Evolutionary conservation across 2,329 filamentous ascomycete genomes (phyloP).

Genomic region (Fusarium redolens): DNA sequence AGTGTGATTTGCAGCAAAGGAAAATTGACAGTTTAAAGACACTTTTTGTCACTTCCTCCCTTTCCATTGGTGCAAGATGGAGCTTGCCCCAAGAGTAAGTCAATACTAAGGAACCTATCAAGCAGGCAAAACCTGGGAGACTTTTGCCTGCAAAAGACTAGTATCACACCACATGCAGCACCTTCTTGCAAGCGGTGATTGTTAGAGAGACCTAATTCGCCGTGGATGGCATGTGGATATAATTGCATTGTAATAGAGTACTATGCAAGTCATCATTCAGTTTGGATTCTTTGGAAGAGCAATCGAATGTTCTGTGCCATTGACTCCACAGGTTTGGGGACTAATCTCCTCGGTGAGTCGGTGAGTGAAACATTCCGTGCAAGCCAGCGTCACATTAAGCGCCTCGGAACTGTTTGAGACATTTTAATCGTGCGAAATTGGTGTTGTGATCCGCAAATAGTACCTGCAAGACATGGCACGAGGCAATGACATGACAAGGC

Average conservation of each 20-base stretch:
- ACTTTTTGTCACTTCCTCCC: background rate
- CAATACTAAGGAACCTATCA: background rate
- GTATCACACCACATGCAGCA: background rate
- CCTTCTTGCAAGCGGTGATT: fast-evolving
- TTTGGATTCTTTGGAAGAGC: background rate
- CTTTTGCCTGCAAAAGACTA: background rate
- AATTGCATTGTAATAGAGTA: fast-evolving
- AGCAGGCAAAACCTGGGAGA: too few species aligned
- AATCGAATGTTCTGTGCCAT: background rate
- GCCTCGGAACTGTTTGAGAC: background rate
- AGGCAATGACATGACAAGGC: background rate
- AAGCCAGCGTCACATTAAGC: background rate
- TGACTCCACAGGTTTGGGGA: background rate
- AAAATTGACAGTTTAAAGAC: background rate
- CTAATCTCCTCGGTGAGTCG: background rate
- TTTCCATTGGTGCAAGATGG: background rate
- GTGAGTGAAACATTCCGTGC: background rate
- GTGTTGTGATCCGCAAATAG: background rate
- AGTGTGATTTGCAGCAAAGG: background rate
- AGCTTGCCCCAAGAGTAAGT: background rate
- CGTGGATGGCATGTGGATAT: background rate
- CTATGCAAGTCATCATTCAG: background rate
- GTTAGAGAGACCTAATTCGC: background rate
- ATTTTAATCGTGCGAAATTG: background rate
- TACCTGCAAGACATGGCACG: background rate